phyloP scores from a whole-genome alignment of 768 basidiomycete species.

The Kwoniella heveanensis region DNA sequence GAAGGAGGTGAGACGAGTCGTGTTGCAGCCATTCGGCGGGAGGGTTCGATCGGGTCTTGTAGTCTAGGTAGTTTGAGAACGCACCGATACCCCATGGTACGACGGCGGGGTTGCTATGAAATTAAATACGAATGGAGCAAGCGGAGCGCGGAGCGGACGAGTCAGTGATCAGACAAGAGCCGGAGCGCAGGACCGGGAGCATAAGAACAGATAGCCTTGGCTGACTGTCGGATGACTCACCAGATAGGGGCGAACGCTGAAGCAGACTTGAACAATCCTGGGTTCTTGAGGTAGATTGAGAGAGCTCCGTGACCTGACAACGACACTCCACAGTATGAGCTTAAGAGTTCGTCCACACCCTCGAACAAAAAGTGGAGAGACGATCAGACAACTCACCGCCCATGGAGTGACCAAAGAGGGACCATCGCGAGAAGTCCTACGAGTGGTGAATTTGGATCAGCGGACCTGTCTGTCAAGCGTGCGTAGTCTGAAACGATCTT shows the following conservation, averaged over 20 bases:
- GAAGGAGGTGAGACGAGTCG: slow-evolving; percentile 83
- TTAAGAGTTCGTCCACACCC: too few species aligned
- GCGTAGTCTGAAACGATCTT: too few species aligned
- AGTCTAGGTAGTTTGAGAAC: slow-evolving; percentile 76
- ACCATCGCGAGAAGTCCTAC: slow-evolving; percentile 79
- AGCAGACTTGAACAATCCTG: slow-evolving; percentile 73
- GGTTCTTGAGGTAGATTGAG: slow-evolving; percentile 78
- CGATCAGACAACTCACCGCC: slow-evolving; percentile 40
- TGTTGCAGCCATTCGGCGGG: slow-evolving; percentile 75
- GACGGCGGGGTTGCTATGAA: slow-evolving; percentile 78
- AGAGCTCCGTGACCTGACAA: slow-evolving; percentile 81
- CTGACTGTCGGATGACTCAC: slow-evolving; percentile 35
- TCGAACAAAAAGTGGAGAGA: too few species aligned
- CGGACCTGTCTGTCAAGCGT: too few species aligned
- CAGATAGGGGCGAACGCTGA: slow-evolving; percentile 70
- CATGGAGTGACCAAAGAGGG: slow-evolving; percentile 97
- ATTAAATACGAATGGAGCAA: too few species aligned
- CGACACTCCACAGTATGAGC: too few species aligned
- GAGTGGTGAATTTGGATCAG: too few species aligned
- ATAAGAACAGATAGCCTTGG: too few species aligned
- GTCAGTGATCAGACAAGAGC: background rate
- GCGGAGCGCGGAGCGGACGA: too few species aligned
- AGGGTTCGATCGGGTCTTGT: slow-evolving; percentile 57
- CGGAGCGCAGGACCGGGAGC: too few species aligned
- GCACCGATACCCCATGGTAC: slow-evolving; percentile 92